Evolutionary conservation across 2,329 filamentous ascomycete genomes (phyloP).

Genomic region (Fragosphaeria purpurea): DNA sequence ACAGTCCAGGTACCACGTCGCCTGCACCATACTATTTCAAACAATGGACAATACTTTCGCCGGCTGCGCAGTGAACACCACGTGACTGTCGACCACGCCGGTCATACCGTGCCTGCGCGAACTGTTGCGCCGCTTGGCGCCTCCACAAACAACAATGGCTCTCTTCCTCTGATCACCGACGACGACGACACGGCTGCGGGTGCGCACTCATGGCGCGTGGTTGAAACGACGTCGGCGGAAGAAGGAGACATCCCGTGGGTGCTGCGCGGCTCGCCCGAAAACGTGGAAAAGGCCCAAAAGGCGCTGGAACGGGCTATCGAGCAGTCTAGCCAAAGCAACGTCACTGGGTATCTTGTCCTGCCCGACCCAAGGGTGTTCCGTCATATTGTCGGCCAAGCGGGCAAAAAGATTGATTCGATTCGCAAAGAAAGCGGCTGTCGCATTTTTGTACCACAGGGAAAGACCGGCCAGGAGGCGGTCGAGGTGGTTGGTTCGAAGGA

Average conservation of each 20-base stretch:
- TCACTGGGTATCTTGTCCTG: conserved; percentile 78
- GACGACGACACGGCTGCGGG: conserved; percentile 56
- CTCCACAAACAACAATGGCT: conserved; percentile 51
- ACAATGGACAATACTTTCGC: conserved; percentile 91
- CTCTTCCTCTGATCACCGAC: conserved; percentile 88
- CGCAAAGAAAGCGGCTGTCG: conserved; percentile 86
- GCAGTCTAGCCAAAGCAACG: conserved; percentile 57
- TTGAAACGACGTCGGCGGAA: conserved; percentile 49
- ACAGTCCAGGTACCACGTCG: conserved; percentile 74
- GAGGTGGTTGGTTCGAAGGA: conserved; percentile 74
- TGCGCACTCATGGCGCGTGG: conserved; percentile 73
- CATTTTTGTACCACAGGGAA: conserved; percentile 76
- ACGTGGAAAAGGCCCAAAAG: conserved; percentile 70
- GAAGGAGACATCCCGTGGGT: conserved; percentile 81
- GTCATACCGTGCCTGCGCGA: conserved; percentile 65
- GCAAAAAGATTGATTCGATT: conserved; percentile 86
- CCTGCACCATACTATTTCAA: conserved; percentile 74
- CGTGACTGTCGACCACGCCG: conserved; percentile 85
- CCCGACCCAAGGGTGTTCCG: conserved; percentile 85
- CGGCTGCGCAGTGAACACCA: conserved; percentile 75
- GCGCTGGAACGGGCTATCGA: conserved; percentile 63
- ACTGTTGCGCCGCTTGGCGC: conserved; percentile 38
- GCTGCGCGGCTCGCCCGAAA: conserved; percentile 67
- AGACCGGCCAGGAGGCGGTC: conserved; percentile 60
- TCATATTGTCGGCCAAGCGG: conserved; percentile 79